Base-by-base conservation (phyloP, 2,329 filamentous ascomycete species). In the Penicillium fuscoglaucum region DNA sequence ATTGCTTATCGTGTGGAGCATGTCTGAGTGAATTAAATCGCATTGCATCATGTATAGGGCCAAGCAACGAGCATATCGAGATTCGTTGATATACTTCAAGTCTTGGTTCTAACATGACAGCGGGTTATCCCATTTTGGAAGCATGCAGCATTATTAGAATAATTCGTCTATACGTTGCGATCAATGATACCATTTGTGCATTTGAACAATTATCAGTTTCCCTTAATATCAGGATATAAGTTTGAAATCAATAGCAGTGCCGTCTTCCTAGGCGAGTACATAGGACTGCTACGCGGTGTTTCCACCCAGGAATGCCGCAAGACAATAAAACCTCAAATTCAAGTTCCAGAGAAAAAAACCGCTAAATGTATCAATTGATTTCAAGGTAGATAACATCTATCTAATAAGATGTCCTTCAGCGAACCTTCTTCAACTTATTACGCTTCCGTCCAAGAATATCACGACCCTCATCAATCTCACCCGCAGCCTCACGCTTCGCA, bases 381-480 rank as follows among this genome's bases (percentile, higher is more conserved):
- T 46, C 47, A 26, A 52, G 17, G 37, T 19, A 51, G 19, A 40
- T 17, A 52, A 24, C 40, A 45, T 39, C n/a, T 37, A 49, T 54
- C 51, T 51, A 59, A 21, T 54, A 48, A 28, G n/a, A 43, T 24
- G 41, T 37, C 39, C 44, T 50, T 63, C 62, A 76, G 54, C 74
- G 70, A 33, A 74, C 69, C 66, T 78, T 78, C 67, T 78, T 78
- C 64, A 80, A 59, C 68, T 75, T 79, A 60, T 76, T 81, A 66
- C 79, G 80, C 65, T 85, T 80, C 80, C 96, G 95, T n/a, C 95
- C 95, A 56, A 90, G 86, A 6, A 97, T 91, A 77, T 98, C 93
- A 68, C 89, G 88, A 12, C 90, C 89, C 76, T 98, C 91, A 73
- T 97, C 95, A 64, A 98, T 91, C 76, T 96, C 91, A 67, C 97